These are phyloP conservation scores for Lolium perenne DNA, from an alignment of 176 grass and related monocot species.

Conservation along the genomic window DNA sequence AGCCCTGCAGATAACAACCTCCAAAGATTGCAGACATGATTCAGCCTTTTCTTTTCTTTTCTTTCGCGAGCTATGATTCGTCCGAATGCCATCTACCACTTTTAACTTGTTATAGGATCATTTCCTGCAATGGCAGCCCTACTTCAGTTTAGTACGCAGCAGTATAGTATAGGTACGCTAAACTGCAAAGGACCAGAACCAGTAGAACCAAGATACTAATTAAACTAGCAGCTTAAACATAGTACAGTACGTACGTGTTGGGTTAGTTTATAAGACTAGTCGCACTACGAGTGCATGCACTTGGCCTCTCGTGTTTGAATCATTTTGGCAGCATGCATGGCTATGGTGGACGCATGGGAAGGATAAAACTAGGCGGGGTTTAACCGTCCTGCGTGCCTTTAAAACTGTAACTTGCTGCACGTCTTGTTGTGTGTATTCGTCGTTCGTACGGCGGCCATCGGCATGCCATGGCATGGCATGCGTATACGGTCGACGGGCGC, in stretches of 20 bases:
- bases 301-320: slow-evolving; percentile 40
- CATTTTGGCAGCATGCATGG: slow-evolving; percentile 23
- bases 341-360: not conserved
- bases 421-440: slow-evolving; percentile 1
- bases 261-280: not conserved
- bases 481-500: not conserved
- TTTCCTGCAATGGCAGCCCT: slow-evolving; percentile 14
- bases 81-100: not conserved
- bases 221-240: not conserved
- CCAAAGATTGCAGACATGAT: slow-evolving; percentile 29
- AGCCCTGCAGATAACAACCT: slow-evolving; percentile 14
- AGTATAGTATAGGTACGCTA: not conserved
- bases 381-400: not conserved
- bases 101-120: no score
- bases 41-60: slow-evolving; percentile 22
- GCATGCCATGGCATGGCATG: not conserved
- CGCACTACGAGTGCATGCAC: not conserved
- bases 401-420: slow-evolving; percentile 4
- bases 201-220: not conserved
- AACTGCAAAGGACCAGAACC: not conserved
- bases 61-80: not conserved
- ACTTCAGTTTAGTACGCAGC: slow-evolving; percentile 7
- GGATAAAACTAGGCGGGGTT: slow-evolving; percentile 25
- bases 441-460: not conserved
- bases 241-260: not conserved